Percentiles rank a stretch among this genome's conserved stretches.
These are phyloP conservation scores for Eremothecium cymbalariae DNA, from an alignment of 1,139 yeast genomes.

Conservation along the genomic window DNA sequence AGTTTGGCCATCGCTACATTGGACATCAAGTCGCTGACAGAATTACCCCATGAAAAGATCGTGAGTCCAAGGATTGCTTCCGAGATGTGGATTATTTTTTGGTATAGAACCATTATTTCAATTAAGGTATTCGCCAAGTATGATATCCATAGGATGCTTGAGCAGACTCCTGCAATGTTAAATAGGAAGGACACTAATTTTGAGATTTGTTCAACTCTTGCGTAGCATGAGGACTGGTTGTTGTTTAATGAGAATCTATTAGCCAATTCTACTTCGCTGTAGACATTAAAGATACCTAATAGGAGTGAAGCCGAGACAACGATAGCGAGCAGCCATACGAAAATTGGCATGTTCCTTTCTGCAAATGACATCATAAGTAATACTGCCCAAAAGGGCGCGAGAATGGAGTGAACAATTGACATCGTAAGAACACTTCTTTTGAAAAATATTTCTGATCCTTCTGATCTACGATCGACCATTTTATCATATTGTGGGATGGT, in stretches of 20 bases:
- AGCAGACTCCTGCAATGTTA: conserved; percentile 56
- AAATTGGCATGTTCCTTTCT: conserved; percentile 9
- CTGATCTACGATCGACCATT: conserved; percentile 6
- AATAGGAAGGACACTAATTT: conserved; percentile 2
- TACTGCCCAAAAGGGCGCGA: conserved; percentile 21
- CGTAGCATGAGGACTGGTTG: not conserved
- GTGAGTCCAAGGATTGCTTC: conserved; percentile 85
- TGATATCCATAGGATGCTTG: conserved; percentile 60
- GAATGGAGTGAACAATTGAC: conserved; percentile 19
- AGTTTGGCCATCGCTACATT: conserved; percentile 50
- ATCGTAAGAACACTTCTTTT: conserved; percentile 11
- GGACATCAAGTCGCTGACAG: conserved; percentile 85
- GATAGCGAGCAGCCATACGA: conserved; percentile 15
- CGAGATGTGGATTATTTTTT: conserved; percentile 34
- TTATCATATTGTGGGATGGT: conserved; percentile 25
- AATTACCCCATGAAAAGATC: conserved; percentile 90
- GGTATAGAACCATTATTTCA: conserved; percentile 45
- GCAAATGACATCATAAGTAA: conserved; percentile 16
- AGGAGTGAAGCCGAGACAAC: conserved; percentile 11
- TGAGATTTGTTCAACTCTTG: not conserved
- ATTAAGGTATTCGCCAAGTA: conserved; percentile 51
- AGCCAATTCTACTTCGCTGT: conserved; percentile 11
- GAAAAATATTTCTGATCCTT: not conserved
- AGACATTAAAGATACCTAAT: conserved; percentile 9
- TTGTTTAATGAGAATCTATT: conserved; percentile 20